These are phyloP conservation scores for Speleostelium caveatum DNA, from an alignment of 78 protist genomes.

Conservation along the genomic window DNA sequence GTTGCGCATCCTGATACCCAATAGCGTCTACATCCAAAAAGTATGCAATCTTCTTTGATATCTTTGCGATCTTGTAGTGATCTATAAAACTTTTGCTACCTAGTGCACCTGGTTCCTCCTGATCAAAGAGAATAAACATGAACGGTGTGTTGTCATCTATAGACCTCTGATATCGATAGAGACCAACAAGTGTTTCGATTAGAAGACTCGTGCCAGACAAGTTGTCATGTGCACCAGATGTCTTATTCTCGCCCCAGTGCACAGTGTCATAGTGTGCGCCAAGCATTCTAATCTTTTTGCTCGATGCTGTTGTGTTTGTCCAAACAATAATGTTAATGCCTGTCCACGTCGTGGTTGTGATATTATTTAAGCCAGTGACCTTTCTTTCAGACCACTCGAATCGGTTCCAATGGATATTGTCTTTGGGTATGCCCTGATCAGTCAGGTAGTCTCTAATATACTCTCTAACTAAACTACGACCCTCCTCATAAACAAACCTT, in stretches of 20 bases:
- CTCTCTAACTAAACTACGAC: conserved; percentile 52
- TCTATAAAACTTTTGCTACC: conserved; percentile 42
- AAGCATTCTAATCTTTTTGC: conserved; percentile 7
- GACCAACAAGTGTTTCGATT: neutral
- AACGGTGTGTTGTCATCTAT: conserved; percentile 11
- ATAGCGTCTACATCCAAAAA: conserved; percentile 35
- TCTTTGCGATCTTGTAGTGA: neutral
- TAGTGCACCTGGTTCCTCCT: conserved; percentile 72
- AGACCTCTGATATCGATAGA: neutral
- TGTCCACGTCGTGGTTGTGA: conserved; percentile 70
- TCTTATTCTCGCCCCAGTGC: conserved; percentile 50
- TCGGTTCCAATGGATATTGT: conserved; percentile 52
- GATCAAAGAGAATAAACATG: conserved; percentile 62
- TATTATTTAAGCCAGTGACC: conserved; percentile 39
- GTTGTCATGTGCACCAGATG: conserved; percentile 61
- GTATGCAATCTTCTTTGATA: neutral
- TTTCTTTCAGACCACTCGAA: conserved; percentile 67
- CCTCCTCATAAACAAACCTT: conserved; percentile 49
- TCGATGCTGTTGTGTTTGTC: neutral
- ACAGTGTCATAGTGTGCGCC: conserved; percentile 50
- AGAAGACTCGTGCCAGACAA: conserved; percentile 26
- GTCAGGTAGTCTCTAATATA: conserved; percentile 23
- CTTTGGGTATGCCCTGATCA: conserved; percentile 2
- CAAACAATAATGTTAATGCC: conserved; percentile 68
- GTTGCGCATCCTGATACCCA: neutral